Percentiles rank a stretch among this genome's conserved stretches.
Evolutionary conservation across 805 yeast species (phyloP).

Genomic region (Ogataea haglerorum): DNA sequence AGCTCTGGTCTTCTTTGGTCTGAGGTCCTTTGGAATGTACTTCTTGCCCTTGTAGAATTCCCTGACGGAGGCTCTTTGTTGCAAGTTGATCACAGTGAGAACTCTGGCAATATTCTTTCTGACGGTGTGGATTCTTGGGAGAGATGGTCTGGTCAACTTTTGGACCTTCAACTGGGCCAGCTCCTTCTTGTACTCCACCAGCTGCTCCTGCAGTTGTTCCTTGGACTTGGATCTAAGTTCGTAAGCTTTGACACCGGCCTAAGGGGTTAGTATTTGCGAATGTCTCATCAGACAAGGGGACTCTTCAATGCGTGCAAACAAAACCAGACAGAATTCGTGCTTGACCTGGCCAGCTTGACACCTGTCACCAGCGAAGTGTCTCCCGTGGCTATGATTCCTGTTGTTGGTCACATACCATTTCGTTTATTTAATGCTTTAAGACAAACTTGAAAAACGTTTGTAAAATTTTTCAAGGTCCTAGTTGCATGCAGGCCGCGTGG

Average conservation of each 20-base stretch:
- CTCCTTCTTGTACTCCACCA: conserved; percentile 94
- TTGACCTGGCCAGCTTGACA: not conserved
- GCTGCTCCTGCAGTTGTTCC: conserved; percentile 92
- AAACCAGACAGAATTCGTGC: not conserved
- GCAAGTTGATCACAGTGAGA: conserved; percentile 93
- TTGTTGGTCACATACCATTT: conserved; percentile 18
- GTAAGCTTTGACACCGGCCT: conserved; percentile 92
- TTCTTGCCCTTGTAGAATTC: conserved; percentile 94
- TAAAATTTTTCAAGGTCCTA: conserved; percentile 13
- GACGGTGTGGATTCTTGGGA: conserved; percentile 94
- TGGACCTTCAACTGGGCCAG: conserved; percentile 95
- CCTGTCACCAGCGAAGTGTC: not conserved
- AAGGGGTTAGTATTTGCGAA: conserved; percentile 4
- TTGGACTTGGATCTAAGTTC: conserved; percentile 97
- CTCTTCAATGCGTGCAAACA: too few relatives aligned
- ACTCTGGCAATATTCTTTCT: conserved; percentile 99
- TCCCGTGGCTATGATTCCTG: not conserved
- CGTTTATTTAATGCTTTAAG: conserved; percentile 13
- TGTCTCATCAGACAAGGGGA: not conserved
- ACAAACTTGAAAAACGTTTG: conserved; percentile 7
- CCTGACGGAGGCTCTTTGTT: conserved; percentile 93
- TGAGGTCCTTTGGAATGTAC: conserved; percentile 96
- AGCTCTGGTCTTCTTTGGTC: conserved; percentile 99
- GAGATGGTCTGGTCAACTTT: conserved; percentile 86
- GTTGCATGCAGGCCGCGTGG: conserved; percentile 5